phyloP scores from a whole-genome alignment of 73 alveolate species.

The Paramecium bursaria region DNA sequence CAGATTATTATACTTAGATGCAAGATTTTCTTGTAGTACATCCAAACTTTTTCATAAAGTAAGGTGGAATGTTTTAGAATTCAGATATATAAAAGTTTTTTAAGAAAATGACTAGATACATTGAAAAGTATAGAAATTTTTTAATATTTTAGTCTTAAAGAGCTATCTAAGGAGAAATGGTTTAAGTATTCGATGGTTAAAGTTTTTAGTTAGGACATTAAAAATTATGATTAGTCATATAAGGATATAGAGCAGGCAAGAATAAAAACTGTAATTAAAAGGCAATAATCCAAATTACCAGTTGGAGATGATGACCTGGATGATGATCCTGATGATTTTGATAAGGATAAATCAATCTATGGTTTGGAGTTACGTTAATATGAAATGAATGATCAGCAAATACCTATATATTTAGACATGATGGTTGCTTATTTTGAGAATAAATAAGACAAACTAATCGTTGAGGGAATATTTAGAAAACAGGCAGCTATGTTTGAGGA shows the following conservation, averaged over 20 bases:
- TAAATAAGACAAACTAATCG: not conserved
- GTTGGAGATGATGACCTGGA: constrained; percentile 39
- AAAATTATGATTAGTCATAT: constrained; percentile 27
- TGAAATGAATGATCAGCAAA: not conserved
- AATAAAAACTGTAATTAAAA: not conserved
- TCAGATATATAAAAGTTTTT: not conserved
- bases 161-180: constrained; percentile 11
- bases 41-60: constrained; percentile 35
- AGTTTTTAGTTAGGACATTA: not conserved
- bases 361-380: not conserved
- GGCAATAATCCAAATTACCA: not conserved
- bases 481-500: constrained; percentile 51
- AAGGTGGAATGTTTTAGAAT: constrained; percentile 35
- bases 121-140: not conserved
- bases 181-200: constrained; percentile 18
- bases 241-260: constrained; percentile 31
- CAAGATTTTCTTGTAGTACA: constrained; percentile 24
- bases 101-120: constrained; percentile 36
- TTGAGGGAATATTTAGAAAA: constrained; percentile 52
- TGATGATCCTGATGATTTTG: constrained; percentile 10
- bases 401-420: constrained; percentile 30
- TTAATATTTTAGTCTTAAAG: not conserved
- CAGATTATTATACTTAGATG: constrained; percentile 13
- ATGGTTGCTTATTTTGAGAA: constrained; percentile 32
- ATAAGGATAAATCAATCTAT: not conserved